These are phyloP conservation scores for Coprinopsis sp. DNA, from an alignment of 768 basidiomycete genomes.

Conservation along the genomic window DNA sequence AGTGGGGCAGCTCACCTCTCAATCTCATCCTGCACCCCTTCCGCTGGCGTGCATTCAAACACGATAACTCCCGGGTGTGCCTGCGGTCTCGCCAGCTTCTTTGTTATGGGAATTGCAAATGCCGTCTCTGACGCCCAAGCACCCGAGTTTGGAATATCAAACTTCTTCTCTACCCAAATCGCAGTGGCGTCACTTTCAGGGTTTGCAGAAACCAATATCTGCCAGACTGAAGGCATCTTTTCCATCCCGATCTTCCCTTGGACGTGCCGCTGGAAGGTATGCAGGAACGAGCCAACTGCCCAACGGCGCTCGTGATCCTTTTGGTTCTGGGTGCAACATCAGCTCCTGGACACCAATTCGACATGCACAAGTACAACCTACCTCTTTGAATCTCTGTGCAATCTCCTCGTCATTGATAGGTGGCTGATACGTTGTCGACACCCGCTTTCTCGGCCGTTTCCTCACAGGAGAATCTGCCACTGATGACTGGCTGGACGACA, in stretches of 20 bases:
- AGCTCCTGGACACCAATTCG: too few species aligned
- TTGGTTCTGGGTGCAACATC: slow-evolving; percentile 53
- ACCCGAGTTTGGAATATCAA: slow-evolving; percentile 62
- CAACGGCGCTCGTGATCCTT: slow-evolving; percentile 69
- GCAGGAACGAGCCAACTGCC: slow-evolving; percentile 68
- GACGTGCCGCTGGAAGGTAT: slow-evolving; percentile 37
- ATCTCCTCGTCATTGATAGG: slow-evolving; percentile 63
- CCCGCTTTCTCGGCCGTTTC: slow-evolving; percentile 37
- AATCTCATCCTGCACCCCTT: slow-evolving; percentile 56
- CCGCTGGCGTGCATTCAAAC: slow-evolving; percentile 71
- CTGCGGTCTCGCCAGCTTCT: neutral
- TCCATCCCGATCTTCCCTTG: slow-evolving; percentile 25
- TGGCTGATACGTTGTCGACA: slow-evolving; percentile 43
- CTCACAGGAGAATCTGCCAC: slow-evolving; percentile 23
- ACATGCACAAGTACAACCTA: too few species aligned
- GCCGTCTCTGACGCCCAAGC: slow-evolving; percentile 54
- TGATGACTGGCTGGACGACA: too few species aligned
- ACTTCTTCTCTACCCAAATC: slow-evolving; percentile 77
- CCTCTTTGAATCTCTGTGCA: slow-evolving; percentile 64
- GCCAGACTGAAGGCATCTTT: slow-evolving; percentile 43
- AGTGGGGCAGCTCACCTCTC: slow-evolving; percentile 46
- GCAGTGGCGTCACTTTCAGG: slow-evolving; percentile 70
- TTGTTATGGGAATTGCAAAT: slow-evolving; percentile 53
- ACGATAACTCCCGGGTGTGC: slow-evolving; percentile 59
- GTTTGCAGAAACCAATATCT: slow-evolving; percentile 72